These are phyloP conservation scores for Pseudomassariella vexata DNA, from an alignment of 2,329 filamentous ascomycete genomes.

Conservation along the genomic window DNA sequence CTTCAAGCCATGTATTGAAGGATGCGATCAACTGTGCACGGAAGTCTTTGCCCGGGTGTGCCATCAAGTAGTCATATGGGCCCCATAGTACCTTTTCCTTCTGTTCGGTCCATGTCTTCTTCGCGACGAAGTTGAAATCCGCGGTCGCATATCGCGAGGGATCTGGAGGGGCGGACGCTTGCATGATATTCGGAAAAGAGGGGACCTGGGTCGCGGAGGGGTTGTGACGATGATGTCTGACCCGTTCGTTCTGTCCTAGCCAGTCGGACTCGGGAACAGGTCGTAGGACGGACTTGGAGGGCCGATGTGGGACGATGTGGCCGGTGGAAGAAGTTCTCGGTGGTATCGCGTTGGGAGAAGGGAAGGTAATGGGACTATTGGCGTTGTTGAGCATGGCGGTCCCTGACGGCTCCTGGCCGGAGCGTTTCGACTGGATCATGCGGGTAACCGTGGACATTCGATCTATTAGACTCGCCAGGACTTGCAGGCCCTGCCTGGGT, in stretches of 20 bases:
- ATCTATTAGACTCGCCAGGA: no score
- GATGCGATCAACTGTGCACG: conserved; percentile 72
- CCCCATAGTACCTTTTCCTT: conserved; percentile 75
- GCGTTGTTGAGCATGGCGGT: conserved; percentile 5
- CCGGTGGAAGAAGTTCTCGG: conserved; percentile 66
- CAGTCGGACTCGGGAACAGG: conserved; percentile 58
- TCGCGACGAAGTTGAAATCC: conserved; percentile 46
- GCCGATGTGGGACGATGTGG: conserved; percentile 27
- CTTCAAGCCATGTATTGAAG: conserved; percentile 76
- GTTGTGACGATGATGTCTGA: conserved; percentile 24
- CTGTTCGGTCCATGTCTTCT: conserved; percentile 59
- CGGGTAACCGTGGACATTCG: conserved; percentile 6
- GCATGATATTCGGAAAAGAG: conserved; percentile 26
- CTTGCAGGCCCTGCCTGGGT: no score
- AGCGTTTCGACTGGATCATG: conserved; percentile 4
- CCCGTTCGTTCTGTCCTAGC: conserved; percentile 39
- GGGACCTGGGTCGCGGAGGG: conserved; percentile 12
- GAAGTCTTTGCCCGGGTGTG: conserved; percentile 80
- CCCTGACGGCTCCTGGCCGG: background rate
- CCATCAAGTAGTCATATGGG: conserved; percentile 75
- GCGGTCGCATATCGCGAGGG: conserved; percentile 48
- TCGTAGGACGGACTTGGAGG: conserved; percentile 37
- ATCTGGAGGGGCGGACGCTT: conserved; percentile 36
- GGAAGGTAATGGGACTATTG: conserved; percentile 20
- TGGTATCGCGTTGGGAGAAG: conserved; percentile 63